phyloP scores from a whole-genome alignment of 805 yeast species.

The Priceomyces haplophilus region DNA sequence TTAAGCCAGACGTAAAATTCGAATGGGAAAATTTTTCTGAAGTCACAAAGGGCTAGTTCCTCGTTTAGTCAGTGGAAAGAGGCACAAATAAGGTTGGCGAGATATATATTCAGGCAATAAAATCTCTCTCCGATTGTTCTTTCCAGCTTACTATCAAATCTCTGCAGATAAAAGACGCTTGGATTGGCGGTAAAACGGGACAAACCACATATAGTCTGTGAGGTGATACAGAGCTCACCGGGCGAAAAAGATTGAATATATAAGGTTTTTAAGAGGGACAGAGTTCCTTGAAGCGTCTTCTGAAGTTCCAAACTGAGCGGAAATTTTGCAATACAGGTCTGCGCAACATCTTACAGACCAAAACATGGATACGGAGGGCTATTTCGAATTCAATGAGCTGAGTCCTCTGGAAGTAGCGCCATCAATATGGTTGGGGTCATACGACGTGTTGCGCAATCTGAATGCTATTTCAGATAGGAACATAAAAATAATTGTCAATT shows the following conservation, averaged over 20 bases:
- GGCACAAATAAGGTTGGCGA: not conserved
- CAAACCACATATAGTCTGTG: too few relatives aligned
- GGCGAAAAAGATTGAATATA: too few relatives aligned
- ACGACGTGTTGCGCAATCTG: slow-evolving; percentile 10
- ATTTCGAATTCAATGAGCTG: not conserved
- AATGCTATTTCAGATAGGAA: slow-evolving; percentile 19
- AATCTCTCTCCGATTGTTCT: not conserved
- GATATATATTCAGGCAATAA: not conserved
- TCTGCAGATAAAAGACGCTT: not conserved
- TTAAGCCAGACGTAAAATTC: slow-evolving; percentile 1
- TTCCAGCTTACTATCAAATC: not conserved
- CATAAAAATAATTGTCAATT: slow-evolving; percentile 38
- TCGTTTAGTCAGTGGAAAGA: not conserved
- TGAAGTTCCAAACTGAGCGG: too few relatives aligned
- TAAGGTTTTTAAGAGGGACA: too few relatives aligned
- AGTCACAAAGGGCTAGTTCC: slow-evolving; percentile 4
- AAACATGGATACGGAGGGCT: not conserved
- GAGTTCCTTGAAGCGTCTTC: too few relatives aligned
- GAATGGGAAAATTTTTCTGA: slow-evolving; percentile 1
- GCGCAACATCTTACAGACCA: not conserved
- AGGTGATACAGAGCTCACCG: too few relatives aligned
- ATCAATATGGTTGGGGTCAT: slow-evolving; percentile 27
- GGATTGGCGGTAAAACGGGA: not conserved
- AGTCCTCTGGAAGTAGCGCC: slow-evolving; percentile 26
- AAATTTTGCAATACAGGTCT: not conserved